Percentiles rank a stretch among this genome's conserved stretches.
Evolutionary conservation across 1,284 basidiomycete genomes (phyloP).

Genomic region (Tylopilus orsonianus): DNA sequence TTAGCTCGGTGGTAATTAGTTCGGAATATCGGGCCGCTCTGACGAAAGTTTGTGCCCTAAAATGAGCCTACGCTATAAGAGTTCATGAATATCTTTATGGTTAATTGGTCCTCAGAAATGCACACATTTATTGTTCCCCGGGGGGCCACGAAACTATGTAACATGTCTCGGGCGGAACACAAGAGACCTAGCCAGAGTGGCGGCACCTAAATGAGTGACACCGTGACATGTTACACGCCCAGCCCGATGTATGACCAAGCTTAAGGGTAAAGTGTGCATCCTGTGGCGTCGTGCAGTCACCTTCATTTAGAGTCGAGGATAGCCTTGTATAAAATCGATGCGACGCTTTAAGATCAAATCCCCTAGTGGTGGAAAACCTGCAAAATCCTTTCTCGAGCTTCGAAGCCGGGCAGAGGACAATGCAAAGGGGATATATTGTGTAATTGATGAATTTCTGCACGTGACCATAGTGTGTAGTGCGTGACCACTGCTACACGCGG

Average conservation of each 20-base stretch:
- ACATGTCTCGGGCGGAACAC: slow-evolving; percentile 23
- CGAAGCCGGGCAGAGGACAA: too few relatives aligned
- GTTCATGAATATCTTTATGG: too few relatives aligned
- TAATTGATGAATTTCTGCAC: too few relatives aligned
- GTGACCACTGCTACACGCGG: background rate
- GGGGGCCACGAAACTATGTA: background rate
- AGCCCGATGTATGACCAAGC: slow-evolving; percentile 5
- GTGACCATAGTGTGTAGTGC: slow-evolving; percentile 19
- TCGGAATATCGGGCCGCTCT: slow-evolving; percentile 51
- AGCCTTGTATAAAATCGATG: too few relatives aligned
- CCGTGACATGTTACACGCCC: background rate
- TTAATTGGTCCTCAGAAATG: background rate
- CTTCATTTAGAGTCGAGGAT: too few relatives aligned
- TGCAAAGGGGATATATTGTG: too few relatives aligned
- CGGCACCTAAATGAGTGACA: background rate
- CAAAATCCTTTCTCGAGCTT: too few relatives aligned
- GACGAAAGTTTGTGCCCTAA: slow-evolving; percentile 42
- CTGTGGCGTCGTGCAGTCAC: background rate
- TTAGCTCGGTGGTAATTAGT: slow-evolving; percentile 70
- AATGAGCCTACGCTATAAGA: background rate
- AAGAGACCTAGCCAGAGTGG: background rate
- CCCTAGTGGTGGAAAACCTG: too few relatives aligned
- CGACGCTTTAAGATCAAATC: too few relatives aligned
- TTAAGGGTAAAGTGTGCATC: background rate
- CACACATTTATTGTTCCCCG: slow-evolving; percentile 11